A percentile compares a stretch with the other conserved stretches of the same genome.
Evolutionary conservation across 345 rosid species (phyloP).

Genomic region (Jatropha curcas): DNA sequence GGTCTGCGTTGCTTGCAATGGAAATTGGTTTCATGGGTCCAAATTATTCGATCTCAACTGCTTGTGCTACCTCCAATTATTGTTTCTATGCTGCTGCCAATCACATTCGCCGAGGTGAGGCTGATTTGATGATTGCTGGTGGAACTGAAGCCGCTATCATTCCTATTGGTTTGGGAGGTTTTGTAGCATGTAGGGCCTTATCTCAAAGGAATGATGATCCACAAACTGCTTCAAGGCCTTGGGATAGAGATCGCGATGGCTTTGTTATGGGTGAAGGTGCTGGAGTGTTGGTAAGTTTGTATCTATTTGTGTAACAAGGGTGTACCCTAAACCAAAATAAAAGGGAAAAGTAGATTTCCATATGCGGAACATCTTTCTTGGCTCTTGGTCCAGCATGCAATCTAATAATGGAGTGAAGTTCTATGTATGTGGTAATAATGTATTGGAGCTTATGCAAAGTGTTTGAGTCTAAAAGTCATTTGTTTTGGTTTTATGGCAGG

Average conservation of each 20-base stretch:
- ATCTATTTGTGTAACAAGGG: not conserved
- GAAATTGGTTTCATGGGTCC: constrained; percentile 99
- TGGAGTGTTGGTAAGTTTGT: constrained; percentile 85
- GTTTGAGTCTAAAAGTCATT: constrained; percentile 5
- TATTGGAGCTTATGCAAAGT: not conserved
- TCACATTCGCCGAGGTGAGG: constrained; percentile 98
- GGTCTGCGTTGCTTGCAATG: constrained; percentile 87
- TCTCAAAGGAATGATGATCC: constrained; percentile 99
- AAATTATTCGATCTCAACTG: constrained; percentile 95
- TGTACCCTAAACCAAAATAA: not conserved
- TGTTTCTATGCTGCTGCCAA: constrained; percentile 99
- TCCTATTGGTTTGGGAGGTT: constrained; percentile 97
- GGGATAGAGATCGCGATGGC: constrained; percentile 95
- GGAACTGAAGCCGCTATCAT: constrained; percentile 98
- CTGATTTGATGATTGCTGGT: constrained; percentile 98
- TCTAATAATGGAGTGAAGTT: not conserved
- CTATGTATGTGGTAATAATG: not conserved
- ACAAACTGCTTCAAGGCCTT: constrained; percentile 95
- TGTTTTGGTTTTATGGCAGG: constrained; percentile 42
- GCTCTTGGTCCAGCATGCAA: not conserved
- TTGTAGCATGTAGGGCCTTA: constrained; percentile 94
- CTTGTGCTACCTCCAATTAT: constrained; percentile 96
- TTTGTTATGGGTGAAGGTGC: constrained; percentile 99
- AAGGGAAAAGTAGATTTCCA: too few species aligned
- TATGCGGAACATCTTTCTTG: not conserved